Conservation (phyloP, 1,139 yeast genomes). For the Dujonia santamariae region DNA sequence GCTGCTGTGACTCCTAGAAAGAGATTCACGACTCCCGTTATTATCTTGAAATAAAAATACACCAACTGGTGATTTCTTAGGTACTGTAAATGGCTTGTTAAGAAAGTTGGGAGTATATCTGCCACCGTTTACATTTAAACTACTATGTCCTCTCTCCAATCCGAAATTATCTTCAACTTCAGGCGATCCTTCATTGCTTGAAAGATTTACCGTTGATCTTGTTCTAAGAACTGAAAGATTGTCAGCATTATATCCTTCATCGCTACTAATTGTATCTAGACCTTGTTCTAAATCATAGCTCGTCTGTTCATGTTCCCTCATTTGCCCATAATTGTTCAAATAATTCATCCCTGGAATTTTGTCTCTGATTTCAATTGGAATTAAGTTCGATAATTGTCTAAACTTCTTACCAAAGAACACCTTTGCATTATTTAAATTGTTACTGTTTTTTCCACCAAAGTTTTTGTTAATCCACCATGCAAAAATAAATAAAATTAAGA, state of each 20-base stretch:
- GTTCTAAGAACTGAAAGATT: conserved; percentile 30
- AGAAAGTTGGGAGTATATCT: conserved; percentile 24
- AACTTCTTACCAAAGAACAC: neutral
- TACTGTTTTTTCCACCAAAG: too few species aligned
- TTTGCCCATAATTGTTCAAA: conserved; percentile 1
- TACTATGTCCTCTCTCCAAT: conserved; percentile 8
- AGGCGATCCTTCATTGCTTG: conserved; percentile 15
- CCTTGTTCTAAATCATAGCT: conserved; percentile 7
- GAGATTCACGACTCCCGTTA: conserved; percentile 28
- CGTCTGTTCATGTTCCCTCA: conserved; percentile 4
- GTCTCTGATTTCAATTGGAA: conserved; percentile 2
- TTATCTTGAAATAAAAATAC: conserved; percentile 17
- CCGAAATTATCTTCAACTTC: conserved; percentile 12
- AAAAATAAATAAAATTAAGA: conserved; percentile 2
- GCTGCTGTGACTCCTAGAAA: conserved; percentile 20
- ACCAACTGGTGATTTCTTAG: conserved; percentile 21
- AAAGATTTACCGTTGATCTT: conserved; percentile 36
- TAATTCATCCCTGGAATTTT: neutral
- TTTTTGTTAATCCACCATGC: conserved; percentile 1
- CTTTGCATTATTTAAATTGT: neutral
- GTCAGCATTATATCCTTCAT: neutral
- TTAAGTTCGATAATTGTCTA: neutral
- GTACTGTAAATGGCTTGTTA: conserved; percentile 35
- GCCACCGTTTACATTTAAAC: conserved; percentile 6
- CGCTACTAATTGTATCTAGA: neutral